A percentile compares a stretch with the other conserved stretches of the same genome.
These are phyloP conservation scores for Suhomyces bokatorum DNA, from an alignment of 1,139 yeast genomes.

Conservation along the genomic window DNA sequence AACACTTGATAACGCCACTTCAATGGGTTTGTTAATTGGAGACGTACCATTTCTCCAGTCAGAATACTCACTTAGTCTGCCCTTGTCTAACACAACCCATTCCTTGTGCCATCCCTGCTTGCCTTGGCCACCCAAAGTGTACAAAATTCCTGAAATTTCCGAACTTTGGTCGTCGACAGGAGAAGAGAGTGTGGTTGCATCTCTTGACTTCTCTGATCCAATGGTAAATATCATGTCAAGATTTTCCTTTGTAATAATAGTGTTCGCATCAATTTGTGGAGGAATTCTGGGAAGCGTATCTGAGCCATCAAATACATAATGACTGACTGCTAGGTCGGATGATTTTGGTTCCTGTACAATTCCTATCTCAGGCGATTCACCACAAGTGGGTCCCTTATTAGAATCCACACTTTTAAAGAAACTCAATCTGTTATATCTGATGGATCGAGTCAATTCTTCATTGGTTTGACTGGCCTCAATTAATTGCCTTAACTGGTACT, in stretches of 20 bases:
- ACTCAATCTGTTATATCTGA: conserved; percentile 33
- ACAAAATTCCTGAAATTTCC: conserved; percentile 56
- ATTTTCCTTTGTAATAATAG: conserved; percentile 27
- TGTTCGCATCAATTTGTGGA: conserved; percentile 3
- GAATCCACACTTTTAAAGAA: not conserved
- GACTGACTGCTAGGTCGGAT: not conserved
- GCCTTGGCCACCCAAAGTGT: conserved; percentile 71
- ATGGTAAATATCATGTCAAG: conserved; percentile 33
- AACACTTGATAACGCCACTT: conserved; percentile 69
- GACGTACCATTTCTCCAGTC: conserved; percentile 79
- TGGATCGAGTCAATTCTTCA: conserved; percentile 41
- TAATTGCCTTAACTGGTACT: conserved; percentile 43
- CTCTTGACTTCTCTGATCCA: conserved; percentile 3
- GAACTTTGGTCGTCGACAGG: conserved; percentile 26
- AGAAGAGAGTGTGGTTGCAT: conserved; percentile 1
- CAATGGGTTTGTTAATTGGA: conserved; percentile 69
- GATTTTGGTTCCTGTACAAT: conserved; percentile 2
- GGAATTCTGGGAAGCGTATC: not conserved
- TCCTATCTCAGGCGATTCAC: not conserved
- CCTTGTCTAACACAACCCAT: conserved; percentile 76
- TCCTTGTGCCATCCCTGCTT: conserved; percentile 89
- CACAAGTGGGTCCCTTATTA: not conserved
- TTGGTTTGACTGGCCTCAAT: conserved; percentile 44
- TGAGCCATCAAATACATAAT: not conserved
- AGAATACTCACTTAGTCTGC: conserved; percentile 67